phyloP scores from a whole-genome alignment of 371 early-diverging fungal genomes.

The Lichtheimia hyalospora region DNA sequence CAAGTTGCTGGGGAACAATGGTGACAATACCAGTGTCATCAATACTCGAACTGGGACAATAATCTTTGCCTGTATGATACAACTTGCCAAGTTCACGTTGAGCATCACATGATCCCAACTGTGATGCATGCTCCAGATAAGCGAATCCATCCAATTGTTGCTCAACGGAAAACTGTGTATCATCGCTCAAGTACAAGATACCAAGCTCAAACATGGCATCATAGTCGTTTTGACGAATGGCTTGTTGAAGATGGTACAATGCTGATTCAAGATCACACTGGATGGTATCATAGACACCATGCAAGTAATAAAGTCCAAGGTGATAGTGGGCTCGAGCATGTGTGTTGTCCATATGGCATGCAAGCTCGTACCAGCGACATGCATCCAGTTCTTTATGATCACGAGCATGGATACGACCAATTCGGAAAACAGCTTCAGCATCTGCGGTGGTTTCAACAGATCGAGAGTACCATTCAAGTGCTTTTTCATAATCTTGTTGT shows the following conservation, averaged over 20 bases:
- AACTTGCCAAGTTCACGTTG: conserved; percentile 36
- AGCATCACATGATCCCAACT: conserved; percentile 25
- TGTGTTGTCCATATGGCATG: conserved; percentile 21
- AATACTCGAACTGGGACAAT: not conserved
- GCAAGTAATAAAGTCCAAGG: conserved; percentile 33
- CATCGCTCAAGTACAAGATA: conserved; percentile 17
- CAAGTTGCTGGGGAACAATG: conserved; percentile 33
- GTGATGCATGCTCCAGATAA: conserved; percentile 29
- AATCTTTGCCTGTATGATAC: conserved; percentile 29
- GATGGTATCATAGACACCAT: conserved; percentile 22
- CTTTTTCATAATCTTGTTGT: conserved; percentile 45
- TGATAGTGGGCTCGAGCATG: conserved; percentile 37
- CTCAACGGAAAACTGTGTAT: not conserved
- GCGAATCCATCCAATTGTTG: conserved; percentile 18
- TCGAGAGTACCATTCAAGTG: conserved; percentile 38
- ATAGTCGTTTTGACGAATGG: conserved; percentile 30
- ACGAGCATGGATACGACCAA: conserved; percentile 25
- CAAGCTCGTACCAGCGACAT: conserved; percentile 27
- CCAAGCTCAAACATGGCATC: conserved; percentile 43
- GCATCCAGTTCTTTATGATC: conserved; percentile 33
- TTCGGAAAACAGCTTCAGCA: conserved; percentile 43
- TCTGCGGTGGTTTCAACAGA: conserved; percentile 37
- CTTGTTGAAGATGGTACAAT: conserved; percentile 30
- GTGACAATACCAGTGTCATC: not conserved
- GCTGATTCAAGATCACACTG: conserved; percentile 12